Percentiles rank a stretch among this genome's conserved stretches.
These are phyloP conservation scores for Colletotrichum tanaceti DNA, from an alignment of 2,329 filamentous ascomycete species.

Conservation along the genomic window DNA sequence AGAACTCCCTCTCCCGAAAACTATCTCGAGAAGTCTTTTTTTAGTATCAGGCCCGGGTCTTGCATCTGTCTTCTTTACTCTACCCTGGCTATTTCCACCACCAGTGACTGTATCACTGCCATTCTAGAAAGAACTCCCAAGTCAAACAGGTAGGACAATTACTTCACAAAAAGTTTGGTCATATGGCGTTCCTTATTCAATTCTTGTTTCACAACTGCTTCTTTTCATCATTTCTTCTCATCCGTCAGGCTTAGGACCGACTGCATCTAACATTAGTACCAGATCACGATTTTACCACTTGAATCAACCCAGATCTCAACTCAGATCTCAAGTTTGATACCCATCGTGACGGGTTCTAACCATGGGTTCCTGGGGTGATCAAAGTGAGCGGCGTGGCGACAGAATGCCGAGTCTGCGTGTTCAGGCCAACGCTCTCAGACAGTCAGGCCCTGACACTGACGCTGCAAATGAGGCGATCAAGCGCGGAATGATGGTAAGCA, in stretches of 20 bases:
- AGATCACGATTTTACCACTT: not conserved
- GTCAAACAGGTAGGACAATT: no score
- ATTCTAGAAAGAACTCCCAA: no score
- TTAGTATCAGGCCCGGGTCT: no score
- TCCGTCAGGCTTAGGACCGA: not conserved
- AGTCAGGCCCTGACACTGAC: not conserved
- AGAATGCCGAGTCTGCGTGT: constrained; percentile 24
- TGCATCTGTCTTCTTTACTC: no score
- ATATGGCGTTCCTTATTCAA: not conserved
- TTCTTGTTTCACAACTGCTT: not conserved
- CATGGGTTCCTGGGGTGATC: constrained; percentile 30
- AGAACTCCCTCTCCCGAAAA: not conserved
- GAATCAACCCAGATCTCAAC: not conserved
- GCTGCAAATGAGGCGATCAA: not conserved
- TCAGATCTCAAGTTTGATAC: no score
- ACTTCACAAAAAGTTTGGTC: no score
- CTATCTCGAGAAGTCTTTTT: not conserved
- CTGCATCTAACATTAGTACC: not conserved
- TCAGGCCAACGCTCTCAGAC: not conserved
- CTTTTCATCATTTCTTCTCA: not conserved
- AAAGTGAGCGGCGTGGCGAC: constrained; percentile 13
- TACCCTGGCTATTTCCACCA: no score
- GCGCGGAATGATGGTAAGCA: constrained; percentile 29
- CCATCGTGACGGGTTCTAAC: not conserved
- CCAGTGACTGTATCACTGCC: no score